Base-by-base conservation (phyloP, 768 basidiomycete genomes). In the Dentipellis sp. region DNA sequence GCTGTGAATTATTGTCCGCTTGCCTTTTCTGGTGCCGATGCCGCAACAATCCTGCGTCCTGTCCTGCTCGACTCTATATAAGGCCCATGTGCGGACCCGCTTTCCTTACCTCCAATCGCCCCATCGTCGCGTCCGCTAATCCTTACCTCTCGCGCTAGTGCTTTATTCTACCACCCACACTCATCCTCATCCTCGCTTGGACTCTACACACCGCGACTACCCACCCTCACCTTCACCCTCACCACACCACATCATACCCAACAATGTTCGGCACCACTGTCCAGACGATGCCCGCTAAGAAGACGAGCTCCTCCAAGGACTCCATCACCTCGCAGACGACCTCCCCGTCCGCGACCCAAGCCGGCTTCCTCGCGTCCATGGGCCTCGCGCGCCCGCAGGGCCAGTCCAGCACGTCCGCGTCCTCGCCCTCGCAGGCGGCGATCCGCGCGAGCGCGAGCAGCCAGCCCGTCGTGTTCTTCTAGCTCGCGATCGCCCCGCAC, bases 381-480 rank as follows among this genome's bases (percentile, higher is more conserved):
- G 47, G 29, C n/a, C 34, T 58, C 63, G 12, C 52, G 57, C 36
- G 22, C 37, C 19, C 53, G 29, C 29, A 29, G 29, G 29, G 29
- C 29, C 29, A 29, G 29, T 29, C 29, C 29, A 29, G 3, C 29
- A 3, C 29, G 12, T 46, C 39, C 42, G 11, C 19, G 14, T 46
- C 38, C 19, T 22, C 52, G 2, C 36, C 38, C n/a, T 52, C 51
- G 34, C 53, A 53, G 53, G 53, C 40, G 3, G 72, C 74, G 11
- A 75, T 84, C 55, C 75, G 75, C 55, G 75, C 75, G 14, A 74
- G 74, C 47, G 81, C 82, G 46, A 72, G 76, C 40, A 67, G 74
- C 16, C 75, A 72, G 29, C 82, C 77, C 46, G 74, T 83, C 50
- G 76, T 81, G 37, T 83, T 85, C 72, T 85, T 85, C 72, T 85